A percentile compares a stretch with the other conserved stretches of the same genome.
phyloP scores from a whole-genome alignment of 2,329 filamentous ascomycete genomes.

The Aspergillus sp. region DNA sequence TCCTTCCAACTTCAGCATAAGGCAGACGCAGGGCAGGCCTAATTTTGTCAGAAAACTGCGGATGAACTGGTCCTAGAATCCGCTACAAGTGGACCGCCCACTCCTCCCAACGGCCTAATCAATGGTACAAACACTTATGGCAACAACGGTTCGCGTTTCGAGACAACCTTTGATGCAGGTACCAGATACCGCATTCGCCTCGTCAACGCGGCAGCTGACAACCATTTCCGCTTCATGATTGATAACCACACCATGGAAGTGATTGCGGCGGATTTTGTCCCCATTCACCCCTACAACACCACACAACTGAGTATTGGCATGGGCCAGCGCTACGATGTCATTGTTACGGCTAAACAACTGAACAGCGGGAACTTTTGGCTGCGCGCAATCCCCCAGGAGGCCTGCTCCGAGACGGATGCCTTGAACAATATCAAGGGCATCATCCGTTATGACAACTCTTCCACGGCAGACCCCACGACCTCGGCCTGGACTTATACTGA shows the following conservation, averaged over 20 bases:
- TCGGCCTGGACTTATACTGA: conserved; percentile 21
- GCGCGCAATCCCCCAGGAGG: conserved; percentile 26
- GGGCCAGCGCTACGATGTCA: conserved; percentile 46
- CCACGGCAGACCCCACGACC: conserved; percentile 24
- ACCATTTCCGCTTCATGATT: conserved; percentile 39
- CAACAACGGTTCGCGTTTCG: not conserved
- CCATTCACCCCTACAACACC: conserved; percentile 60
- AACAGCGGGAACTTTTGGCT: conserved; percentile 47
- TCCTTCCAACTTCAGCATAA: no score
- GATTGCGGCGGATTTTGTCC: conserved; percentile 65
- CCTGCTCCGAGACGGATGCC: conserved; percentile 22
- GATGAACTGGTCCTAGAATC: not conserved
- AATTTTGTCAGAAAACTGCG: not conserved
- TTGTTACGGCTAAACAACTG: conserved; percentile 46
- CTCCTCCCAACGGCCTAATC: not conserved
- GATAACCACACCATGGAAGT: conserved; percentile 65
- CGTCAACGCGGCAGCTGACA: not conserved
- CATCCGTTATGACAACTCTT: conserved; percentile 25
- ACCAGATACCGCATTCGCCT: not conserved
- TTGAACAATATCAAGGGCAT: conserved; percentile 26
- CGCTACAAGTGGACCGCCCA: not conserved
- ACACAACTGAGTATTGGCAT: conserved; percentile 55
- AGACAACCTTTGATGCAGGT: not conserved
- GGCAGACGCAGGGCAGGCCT: no score
- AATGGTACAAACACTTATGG: not conserved